Evolutionary conservation across 345 rosid genomes (phyloP), one percentile per base, ranked within the genome.

Genomic region (Noccaea bulbosa): DNA sequence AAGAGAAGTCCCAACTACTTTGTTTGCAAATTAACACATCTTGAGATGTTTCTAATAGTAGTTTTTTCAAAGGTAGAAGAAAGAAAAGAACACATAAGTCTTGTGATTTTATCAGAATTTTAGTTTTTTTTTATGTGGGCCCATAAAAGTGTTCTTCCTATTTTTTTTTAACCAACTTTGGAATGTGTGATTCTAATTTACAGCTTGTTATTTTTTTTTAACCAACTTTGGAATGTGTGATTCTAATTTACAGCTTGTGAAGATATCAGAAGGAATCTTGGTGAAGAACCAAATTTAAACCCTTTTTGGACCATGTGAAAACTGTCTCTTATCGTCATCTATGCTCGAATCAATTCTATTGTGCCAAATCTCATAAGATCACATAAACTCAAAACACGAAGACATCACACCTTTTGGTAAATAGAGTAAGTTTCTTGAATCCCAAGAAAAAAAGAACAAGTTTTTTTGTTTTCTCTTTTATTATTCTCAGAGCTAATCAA

Each of bases 161-260:
- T 41, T 30, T 22, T 24, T 4, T 15, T 59, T 20, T 35, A 48
- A 16, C 49, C 34, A 73, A 57, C 62, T 67, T 61, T 74, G 50
- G 78, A 74, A 74, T 74, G 63, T n/a, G n/a, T 67, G 63, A 67
- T 67, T 67, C 73, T 61, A 37, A 34, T 52, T 60, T 74, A 67
- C 73, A 74, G 73, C 57, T 67, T 60, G 48, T 60, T n/a, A n/a
- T 30, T 22, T 24, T 4, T 48, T 15, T 59, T 20, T 35, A 48
- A 16, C 49, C 34, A 73, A 57, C 62, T 67, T 61, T 74, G 50
- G 78, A 74, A 74, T 74, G 63, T 74, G 63, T 67, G 63, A 67
- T 67, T 67, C 73, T 61, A 37, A 34, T 52, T 60, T 74, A 67
- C 73, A 74, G 73, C 57, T 67, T 60, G 48, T 60, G 35, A 33